phyloP scores from a whole-genome alignment of 345 rosid genomes.

The Eutrema heterophyllum region DNA sequence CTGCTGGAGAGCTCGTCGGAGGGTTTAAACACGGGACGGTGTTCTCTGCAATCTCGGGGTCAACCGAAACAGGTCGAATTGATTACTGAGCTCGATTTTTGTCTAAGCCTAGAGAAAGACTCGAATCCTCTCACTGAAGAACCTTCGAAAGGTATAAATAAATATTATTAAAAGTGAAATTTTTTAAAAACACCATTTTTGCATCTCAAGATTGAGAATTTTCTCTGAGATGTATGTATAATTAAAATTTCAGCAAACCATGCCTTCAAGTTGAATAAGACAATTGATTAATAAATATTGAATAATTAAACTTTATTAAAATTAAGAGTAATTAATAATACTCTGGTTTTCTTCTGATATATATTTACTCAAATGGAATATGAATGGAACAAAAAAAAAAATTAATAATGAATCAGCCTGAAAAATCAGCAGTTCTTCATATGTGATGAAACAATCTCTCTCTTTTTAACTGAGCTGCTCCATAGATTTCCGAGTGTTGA shows the following conservation, averaged over 20 bases:
- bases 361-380: slow-evolving; percentile 11
- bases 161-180: neutral
- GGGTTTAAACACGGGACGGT: slow-evolving; percentile 1
- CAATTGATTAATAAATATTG: neutral
- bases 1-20: slow-evolving; percentile 23
- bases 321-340: neutral
- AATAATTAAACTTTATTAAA: neutral
- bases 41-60: neutral
- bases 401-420: neutral
- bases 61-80: neutral
- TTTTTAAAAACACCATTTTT: neutral
- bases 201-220: neutral
- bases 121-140: neutral
- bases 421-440: neutral
- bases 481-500: slow-evolving; percentile 58
- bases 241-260: neutral
- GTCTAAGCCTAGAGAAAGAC: neutral
- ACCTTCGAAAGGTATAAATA: neutral
- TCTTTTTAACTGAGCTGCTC: slow-evolving; percentile 46
- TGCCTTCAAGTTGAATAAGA: neutral
- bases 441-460: neutral
- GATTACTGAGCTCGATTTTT: neutral
- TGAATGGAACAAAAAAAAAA: neutral
- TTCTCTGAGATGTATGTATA: neutral
- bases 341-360: neutral